Evolutionary conservation across 2,329 filamentous ascomycete genomes (phyloP).

Genomic region (Neonectria punicea): DNA sequence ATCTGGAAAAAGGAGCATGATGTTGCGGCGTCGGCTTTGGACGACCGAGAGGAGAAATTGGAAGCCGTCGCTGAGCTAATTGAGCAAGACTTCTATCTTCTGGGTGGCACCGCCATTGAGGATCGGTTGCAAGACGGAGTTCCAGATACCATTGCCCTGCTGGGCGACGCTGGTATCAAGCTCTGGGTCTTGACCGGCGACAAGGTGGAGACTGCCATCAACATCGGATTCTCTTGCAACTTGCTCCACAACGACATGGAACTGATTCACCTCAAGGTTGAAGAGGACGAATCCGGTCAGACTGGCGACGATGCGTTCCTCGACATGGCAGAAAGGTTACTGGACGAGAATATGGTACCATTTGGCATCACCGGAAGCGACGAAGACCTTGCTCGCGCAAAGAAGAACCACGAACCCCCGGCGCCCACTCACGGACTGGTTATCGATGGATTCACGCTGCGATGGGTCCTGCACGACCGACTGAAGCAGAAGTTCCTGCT

Average conservation of each 20-base stretch:
- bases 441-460: slow-evolving; percentile 93
- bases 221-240: slow-evolving; percentile 99
- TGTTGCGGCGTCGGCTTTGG: slow-evolving; percentile 82
- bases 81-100: slow-evolving; percentile 85
- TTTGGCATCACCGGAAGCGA: slow-evolving; percentile 88
- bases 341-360: slow-evolving; percentile 76
- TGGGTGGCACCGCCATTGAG: slow-evolving; percentile 97
- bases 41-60: slow-evolving; percentile 90
- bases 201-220: slow-evolving; percentile 99
- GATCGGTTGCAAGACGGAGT: slow-evolving; percentile 97
- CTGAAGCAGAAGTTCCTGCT: slow-evolving; percentile 93
- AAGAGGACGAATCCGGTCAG: slow-evolving; percentile 72
- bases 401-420: slow-evolving; percentile 86
- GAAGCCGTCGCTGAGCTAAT: slow-evolving; percentile 91
- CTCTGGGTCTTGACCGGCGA: slow-evolving; percentile 98
- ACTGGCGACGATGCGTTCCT: slow-evolving; percentile 61
- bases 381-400: slow-evolving; percentile 82
- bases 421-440: slow-evolving; percentile 90
- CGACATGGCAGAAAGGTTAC: slow-evolving; percentile 71
- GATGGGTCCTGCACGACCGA: slow-evolving; percentile 83
- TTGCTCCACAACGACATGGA: slow-evolving; percentile 98
- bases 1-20: slow-evolving; percentile 90
- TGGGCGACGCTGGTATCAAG: slow-evolving; percentile 95
- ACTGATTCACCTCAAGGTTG: slow-evolving; percentile 86
- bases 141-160: slow-evolving; percentile 90